Base-by-base conservation (phyloP, 257 asterid genomes). In the Gentiana straminea region DNA sequence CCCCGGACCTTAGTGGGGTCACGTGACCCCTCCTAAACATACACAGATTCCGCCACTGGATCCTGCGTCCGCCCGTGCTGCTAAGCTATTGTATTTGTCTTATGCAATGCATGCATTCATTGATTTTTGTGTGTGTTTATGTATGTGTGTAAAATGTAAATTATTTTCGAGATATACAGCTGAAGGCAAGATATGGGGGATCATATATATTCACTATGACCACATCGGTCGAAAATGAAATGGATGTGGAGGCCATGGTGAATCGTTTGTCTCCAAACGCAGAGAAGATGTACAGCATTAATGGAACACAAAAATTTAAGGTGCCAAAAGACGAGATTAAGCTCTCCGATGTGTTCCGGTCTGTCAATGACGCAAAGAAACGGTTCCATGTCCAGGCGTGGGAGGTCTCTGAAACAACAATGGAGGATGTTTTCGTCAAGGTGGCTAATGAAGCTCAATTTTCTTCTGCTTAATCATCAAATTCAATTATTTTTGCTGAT, bases 271-370 rank as follows among this genome's bases (percentile, higher is more conserved):
- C 66, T 38, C 66, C 68, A 48, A 65, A 63, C 35, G 78, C 73
- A 13, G 62, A 63, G 57, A 65, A 41, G 56, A 69, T 52, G 1
- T 72, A 68, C 51, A 70, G 62, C 36, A 49, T 76, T 5, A 63
- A 68, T 4, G 81, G 81, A 45, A 76, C 78, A 15, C 81, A 71
- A 44, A 76, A 76, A 59, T 76, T 76, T 45, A 78, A 76, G 66
- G 24, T 76, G 39, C 71, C 75, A 7, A 76, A 72, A 60, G 9
- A 24, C 8, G 75, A 68, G 44, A 70, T 68, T 54, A 69, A 62
- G 59, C 59, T 68, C 3, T 72, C 71, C n/a, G 70, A 62, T 49
- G 68, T 72, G 62, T 76, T 76, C 51, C 43, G 46, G 49, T 68
- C 71, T 10, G 78, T 76, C 1, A 69, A 64, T 55, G 11, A 33